Conservation (phyloP, 2,329 filamentous ascomycete genomes). For the Fusarium falciforme region DNA sequence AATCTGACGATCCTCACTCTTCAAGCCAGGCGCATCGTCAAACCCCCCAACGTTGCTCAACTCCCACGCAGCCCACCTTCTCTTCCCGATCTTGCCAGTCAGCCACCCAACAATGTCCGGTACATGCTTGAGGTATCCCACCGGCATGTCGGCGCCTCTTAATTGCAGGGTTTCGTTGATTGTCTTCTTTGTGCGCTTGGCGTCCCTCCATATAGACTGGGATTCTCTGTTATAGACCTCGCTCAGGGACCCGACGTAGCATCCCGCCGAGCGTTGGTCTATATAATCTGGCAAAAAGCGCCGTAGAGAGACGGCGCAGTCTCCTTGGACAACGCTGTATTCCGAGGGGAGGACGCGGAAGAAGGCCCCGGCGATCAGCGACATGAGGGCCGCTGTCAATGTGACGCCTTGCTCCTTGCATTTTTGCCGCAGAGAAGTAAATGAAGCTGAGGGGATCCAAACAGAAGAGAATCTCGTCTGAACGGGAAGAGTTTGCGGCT, state of each 20-base stretch:
- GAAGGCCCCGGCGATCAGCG: background rate
- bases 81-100: background rate
- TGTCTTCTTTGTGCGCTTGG: background rate
- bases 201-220: background rate
- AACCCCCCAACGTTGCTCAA: background rate
- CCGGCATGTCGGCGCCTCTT: background rate
- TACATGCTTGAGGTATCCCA: background rate
- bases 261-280: conserved; percentile 4
- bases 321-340: conserved; percentile 8
- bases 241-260: conserved; percentile 24
- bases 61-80: background rate
- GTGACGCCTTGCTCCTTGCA: background rate
- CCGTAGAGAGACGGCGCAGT: conserved; percentile 15
- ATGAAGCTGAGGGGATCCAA: background rate
- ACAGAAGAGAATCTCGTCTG: background rate
- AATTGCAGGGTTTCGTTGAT: background rate
- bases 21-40: background rate
- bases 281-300: background rate
- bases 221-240: conserved; percentile 1
- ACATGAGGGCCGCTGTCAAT: background rate
- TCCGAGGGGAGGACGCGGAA: conserved; percentile 4
- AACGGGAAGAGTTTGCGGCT: background rate
- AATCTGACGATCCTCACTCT: background rate
- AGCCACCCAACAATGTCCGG: background rate
- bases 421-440: background rate